Evolutionary conservation across 495 filamentous ascomycete genomes (phyloP).

Genomic region (Annulohypoxylon moriforme): DNA sequence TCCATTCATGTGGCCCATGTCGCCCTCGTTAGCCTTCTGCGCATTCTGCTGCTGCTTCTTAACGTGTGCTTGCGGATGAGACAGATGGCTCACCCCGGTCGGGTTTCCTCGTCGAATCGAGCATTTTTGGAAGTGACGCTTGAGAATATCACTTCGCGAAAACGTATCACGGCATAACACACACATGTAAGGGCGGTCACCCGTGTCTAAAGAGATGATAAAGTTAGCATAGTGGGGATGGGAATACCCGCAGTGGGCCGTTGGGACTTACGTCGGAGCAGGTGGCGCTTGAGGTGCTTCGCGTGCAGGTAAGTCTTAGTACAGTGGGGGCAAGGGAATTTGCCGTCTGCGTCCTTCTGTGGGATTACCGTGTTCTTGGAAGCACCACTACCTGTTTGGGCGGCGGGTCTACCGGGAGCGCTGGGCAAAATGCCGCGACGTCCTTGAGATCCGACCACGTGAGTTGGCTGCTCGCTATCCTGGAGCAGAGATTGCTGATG

Average conservation of each 20-base stretch:
- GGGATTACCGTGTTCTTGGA: conserved; percentile 84
- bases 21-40: conserved; percentile 65
- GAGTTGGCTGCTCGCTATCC: conserved; percentile 73
- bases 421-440: conserved; percentile 90
- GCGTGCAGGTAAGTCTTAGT: conserved; percentile 97
- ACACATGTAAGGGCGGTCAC: conserved; percentile 96
- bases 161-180: conserved; percentile 98
- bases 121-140: conserved; percentile 98
- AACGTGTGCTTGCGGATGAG: conserved; percentile 87
- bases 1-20: conserved; percentile 65
- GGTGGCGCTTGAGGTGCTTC: conserved; percentile 96
- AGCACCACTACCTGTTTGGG: conserved; percentile 68
- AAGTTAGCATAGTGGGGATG: conserved; percentile 33
- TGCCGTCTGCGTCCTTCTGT: conserved; percentile 93
- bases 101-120: conserved; percentile 95
- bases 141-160: conserved; percentile 96
- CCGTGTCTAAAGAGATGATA: conserved; percentile 73
- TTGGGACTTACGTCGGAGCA: conserved; percentile 85
- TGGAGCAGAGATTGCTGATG: conserved; percentile 54
- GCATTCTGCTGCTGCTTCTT: conserved; percentile 75
- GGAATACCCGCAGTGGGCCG: conserved; percentile 15
- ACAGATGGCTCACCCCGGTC: conserved; percentile 89
- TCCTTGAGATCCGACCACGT: conserved; percentile 93
- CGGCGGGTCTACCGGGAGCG: conserved; percentile 80
- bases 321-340: conserved; percentile 97